Evolutionary conservation across 441 rosid genomes (phyloP).

Genomic region (Flueggea neowawraea): DNA sequence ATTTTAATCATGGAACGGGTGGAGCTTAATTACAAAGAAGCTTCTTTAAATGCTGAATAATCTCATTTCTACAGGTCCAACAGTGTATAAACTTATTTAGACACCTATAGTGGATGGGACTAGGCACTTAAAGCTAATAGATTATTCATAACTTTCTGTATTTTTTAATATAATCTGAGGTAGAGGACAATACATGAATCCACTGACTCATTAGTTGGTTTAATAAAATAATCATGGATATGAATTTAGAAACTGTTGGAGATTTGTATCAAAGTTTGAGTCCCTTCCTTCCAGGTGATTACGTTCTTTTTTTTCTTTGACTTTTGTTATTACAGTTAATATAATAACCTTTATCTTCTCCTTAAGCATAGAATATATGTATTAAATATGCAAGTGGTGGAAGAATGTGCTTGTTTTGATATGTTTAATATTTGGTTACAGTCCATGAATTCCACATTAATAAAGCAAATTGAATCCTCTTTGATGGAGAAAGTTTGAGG

Average conservation of each 20-base stretch:
- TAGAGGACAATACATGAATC: conserved; percentile 40
- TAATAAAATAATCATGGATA: conserved; percentile 21
- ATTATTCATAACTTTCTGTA: conserved; percentile 4
- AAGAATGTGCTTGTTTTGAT: conserved; percentile 19
- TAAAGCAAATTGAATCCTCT: conserved; percentile 36
- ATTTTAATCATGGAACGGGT: conserved; percentile 25
- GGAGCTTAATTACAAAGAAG: conserved; percentile 45
- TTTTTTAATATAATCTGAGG: conserved; percentile 14
- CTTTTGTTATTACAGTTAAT: conserved; percentile 26
- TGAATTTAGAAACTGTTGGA: too few species aligned
- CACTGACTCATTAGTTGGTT: conserved; percentile 38
- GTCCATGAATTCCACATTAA: conserved; percentile 28
- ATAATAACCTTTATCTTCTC: conserved; percentile 16
- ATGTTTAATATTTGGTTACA: conserved; percentile 13
- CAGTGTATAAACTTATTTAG: conserved; percentile 20
- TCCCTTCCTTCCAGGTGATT: conserved; percentile 40
- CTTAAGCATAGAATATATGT: conserved; percentile 34
- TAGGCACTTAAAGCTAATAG: conserved; percentile 26
- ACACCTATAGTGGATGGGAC: conserved; percentile 39
- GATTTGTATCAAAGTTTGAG: conserved; percentile 33
- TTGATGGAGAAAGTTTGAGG: conserved; percentile 32
- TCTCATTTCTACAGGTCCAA: conserved; percentile 38
- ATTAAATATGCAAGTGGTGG: conserved; percentile 24
- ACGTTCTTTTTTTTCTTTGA: conserved; percentile 52
- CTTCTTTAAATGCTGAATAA: conserved; percentile 45